These are phyloP conservation scores for Phytopythium kandeliae DNA, from an alignment of 352 stramenopile species.

Conservation along the genomic window DNA sequence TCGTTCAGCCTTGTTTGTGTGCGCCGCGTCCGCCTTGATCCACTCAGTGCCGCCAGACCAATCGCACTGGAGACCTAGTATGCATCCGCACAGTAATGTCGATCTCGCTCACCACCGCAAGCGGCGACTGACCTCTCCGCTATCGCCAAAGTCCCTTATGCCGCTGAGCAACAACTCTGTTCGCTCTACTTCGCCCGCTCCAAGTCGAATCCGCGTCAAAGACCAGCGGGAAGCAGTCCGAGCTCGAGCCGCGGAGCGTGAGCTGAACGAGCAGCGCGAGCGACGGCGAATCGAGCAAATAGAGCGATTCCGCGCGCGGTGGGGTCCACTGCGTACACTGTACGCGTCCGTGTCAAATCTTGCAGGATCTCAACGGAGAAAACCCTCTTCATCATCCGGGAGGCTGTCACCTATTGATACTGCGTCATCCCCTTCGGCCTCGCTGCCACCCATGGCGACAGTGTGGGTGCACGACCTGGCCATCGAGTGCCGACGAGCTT, in stretches of 20 bases:
- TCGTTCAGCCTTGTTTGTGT: too few relatives aligned
- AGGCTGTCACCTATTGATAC: neutral
- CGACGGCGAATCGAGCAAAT: conserved; percentile 27
- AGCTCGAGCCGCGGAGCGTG: conserved; percentile 12
- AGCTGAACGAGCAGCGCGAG: conserved; percentile 14
- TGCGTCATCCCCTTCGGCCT: neutral
- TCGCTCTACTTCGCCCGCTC: neutral
- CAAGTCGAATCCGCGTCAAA: conserved; percentile 20
- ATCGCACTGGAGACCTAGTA: too few relatives aligned
- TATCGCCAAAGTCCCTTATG: conserved; percentile 5
- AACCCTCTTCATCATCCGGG: neutral
- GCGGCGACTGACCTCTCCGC: conserved; percentile 18
- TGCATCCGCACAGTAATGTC: too few relatives aligned
- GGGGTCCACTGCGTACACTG: conserved; percentile 36
- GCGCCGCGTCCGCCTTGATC: too few relatives aligned
- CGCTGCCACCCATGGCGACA: conserved; percentile 5
- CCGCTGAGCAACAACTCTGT: neutral
- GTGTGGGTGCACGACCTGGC: conserved; percentile 30
- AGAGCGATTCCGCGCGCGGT: conserved; percentile 34
- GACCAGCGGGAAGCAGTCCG: conserved; percentile 28
- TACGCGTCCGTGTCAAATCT: conserved; percentile 36
- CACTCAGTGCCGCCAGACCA: too few relatives aligned
- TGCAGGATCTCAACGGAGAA: conserved; percentile 5
- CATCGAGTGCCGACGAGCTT: conserved; percentile 20
- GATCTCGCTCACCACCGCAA: conserved; percentile 9